These are phyloP conservation scores for Coleophoma crateriformis DNA, from an alignment of 2,329 filamentous ascomycete species.

Conservation along the genomic window DNA sequence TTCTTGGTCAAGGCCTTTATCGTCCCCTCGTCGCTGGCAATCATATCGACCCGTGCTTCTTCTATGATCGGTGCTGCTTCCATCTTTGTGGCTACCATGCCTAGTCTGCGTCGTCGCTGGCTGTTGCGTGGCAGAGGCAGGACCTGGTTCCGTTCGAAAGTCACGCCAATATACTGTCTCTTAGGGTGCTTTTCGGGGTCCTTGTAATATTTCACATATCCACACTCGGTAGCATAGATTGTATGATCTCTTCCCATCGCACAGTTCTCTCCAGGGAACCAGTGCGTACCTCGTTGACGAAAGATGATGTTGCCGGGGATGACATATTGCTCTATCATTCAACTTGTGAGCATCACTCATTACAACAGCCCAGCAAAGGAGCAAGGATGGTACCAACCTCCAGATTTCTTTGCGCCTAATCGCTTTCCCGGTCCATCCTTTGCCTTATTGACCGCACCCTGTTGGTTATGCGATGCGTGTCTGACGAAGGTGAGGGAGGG, in stretches of 20 bases:
- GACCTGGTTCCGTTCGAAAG: slow-evolving; percentile 74
- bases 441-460: slow-evolving; percentile 65
- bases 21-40: slow-evolving; percentile 6
- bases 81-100: slow-evolving; percentile 56
- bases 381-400: slow-evolving; percentile 49
- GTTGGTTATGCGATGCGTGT: slow-evolving; percentile 43
- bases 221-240: slow-evolving; percentile 77
- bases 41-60: slow-evolving; percentile 5
- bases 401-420: slow-evolving; percentile 87
- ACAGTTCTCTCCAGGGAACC: slow-evolving; percentile 94
- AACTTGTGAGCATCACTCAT: neutral
- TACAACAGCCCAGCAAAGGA: neutral
- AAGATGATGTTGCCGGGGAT: slow-evolving; percentile 97
- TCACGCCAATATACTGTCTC: slow-evolving; percentile 90
- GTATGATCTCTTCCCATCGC: slow-evolving; percentile 95
- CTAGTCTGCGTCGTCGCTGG: slow-evolving; percentile 68
- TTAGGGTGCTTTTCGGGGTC: slow-evolving; percentile 79
- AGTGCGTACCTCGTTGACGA: slow-evolving; percentile 89
- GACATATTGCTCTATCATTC: slow-evolving; percentile 72
- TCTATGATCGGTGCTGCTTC: slow-evolving; percentile 20
- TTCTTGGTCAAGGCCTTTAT: slow-evolving; percentile 5
- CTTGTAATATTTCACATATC: slow-evolving; percentile 96
- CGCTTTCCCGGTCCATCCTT: slow-evolving; percentile 76
- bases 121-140: slow-evolving; percentile 74
- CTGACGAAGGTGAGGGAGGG: slow-evolving; percentile 17